Conservation (phyloP, 192 early-diverging fungal species). For the Funneliformis mosseae region DNA sequence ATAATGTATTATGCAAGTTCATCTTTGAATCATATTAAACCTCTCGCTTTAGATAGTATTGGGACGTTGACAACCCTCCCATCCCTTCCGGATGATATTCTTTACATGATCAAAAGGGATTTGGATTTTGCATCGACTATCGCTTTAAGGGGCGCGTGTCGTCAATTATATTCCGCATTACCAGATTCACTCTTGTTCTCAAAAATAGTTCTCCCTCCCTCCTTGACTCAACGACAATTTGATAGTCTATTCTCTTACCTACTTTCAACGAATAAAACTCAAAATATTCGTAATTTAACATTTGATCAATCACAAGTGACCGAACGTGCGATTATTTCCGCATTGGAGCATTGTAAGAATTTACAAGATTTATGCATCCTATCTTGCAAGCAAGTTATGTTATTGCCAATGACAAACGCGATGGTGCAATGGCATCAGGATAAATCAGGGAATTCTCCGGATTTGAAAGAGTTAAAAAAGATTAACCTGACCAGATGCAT, state of each 20-base stretch:
- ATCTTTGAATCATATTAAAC: no score
- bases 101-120: slow-evolving; percentile 10
- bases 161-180: background rate
- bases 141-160: background rate
- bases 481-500: slow-evolving; percentile 21
- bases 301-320: slow-evolving; percentile 7
- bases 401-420: background rate
- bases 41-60: background rate
- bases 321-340: background rate
- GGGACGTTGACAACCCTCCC: background rate
- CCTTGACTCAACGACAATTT: background rate
- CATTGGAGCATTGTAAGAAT: slow-evolving; percentile 10
- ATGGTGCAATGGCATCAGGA: slow-evolving; percentile 12
- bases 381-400: background rate
- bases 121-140: slow-evolving; percentile 8
- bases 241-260: slow-evolving; percentile 1
- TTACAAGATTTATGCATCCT: background rate
- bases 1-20: no score
- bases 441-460: background rate
- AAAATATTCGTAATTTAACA: slow-evolving; percentile 10
- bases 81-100: slow-evolving; percentile 10
- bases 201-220: background rate
- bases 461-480: slow-evolving; percentile 6
- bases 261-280: background rate
- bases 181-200: background rate